Base-by-base conservation (phyloP, 2,329 filamentous ascomycete species). In the Botrytis pseudocinerea region DNA sequence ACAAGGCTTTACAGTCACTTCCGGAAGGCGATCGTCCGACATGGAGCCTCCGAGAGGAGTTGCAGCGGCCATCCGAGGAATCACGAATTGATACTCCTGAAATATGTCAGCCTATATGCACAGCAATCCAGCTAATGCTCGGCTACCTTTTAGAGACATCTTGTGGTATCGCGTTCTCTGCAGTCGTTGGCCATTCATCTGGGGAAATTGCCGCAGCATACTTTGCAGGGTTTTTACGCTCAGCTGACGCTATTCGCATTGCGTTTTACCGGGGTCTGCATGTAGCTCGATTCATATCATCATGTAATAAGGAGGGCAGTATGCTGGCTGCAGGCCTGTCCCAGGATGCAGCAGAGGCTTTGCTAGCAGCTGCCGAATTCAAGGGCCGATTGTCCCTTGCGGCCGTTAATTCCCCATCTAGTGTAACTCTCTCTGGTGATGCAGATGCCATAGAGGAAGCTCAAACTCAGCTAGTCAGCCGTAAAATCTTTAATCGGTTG, bases 371-470 rank as follows among this genome's bases (percentile, higher is more conserved):
- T 4, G 32, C 65, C 10, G 42, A 64, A 6, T 75, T 76, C 60
- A n/a, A 62, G 35, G 75, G 75, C 4, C 66, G 75, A 16, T 64
- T 78, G 25, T 35, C 75, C 25, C 75, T 83, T 38, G 83, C 83
- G 6, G 81, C 80, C 10, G 75, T 72, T 32, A 82, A 81, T 72
- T 76, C 75, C 9, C 66, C 76, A 2, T 59, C 70, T 2, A 80
- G 76, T 51, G 73, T 79, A 9, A 81, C 80, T 0, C 18, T 81
- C 0, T 79, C 78, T 35, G 80, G 80, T 1, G 77, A 79, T 68
- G n/a, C 25, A 1, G 75, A 77, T 61, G 74, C 75, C 1, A 73
- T 78, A 38, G 57, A 73, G 3, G 71, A 77, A 22, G 73, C 66
- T 1, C 68, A 73, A 32, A 25, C 14, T 1, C 6, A 69, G 3